Base-by-base conservation (phyloP, 768 basidiomycete genomes). In the Russula sp. region DNA sequence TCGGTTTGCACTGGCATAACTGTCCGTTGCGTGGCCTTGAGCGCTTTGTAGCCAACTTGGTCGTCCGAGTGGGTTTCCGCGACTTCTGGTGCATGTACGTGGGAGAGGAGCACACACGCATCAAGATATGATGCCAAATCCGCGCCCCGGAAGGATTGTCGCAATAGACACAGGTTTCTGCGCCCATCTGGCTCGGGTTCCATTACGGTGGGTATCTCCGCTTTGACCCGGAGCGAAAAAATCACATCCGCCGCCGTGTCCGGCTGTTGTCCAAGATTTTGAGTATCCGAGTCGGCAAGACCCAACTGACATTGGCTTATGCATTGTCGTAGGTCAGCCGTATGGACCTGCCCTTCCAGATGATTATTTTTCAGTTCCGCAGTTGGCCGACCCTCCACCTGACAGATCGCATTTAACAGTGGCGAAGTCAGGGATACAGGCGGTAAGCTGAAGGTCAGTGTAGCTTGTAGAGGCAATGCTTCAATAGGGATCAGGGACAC, bases 401-500 rank as follows among this genome's bases (percentile, higher is more conserved):
- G 48, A 62, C 62, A 64, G 40, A 73, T 49, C 1, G 57, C 66
- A 20, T 62, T 65, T 14, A 72, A 57, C 44, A 72, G 69, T 7
- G 72, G 70, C 11, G 55, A 32, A 20, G 72, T 72, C 1, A 74
- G 30, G 1, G 69, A 51, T 0, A 55, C 30, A 10, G 73, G 68
- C 55, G 72, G 70, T 2, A 69, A 80, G 59, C 79, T 69, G 73
- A 96, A 96, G 20, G 75, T 72, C 57, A 95, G 79, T 28, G 83
- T 82, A 0, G 78, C 79, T 73, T 97, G 94, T 22, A 95, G 74
- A 8, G 94, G 90, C 44, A 99, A 83, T 62, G 89, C 86, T 14
- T 74, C 72, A 46, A 82, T 71, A 4, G 95, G 95, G 34, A 98
- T 81, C 52, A 88, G 77, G 7, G 83, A 81, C 20, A 82, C 73